phyloP scores from a whole-genome alignment of 2,329 filamentous ascomycete species.

The Alternaria atra region DNA sequence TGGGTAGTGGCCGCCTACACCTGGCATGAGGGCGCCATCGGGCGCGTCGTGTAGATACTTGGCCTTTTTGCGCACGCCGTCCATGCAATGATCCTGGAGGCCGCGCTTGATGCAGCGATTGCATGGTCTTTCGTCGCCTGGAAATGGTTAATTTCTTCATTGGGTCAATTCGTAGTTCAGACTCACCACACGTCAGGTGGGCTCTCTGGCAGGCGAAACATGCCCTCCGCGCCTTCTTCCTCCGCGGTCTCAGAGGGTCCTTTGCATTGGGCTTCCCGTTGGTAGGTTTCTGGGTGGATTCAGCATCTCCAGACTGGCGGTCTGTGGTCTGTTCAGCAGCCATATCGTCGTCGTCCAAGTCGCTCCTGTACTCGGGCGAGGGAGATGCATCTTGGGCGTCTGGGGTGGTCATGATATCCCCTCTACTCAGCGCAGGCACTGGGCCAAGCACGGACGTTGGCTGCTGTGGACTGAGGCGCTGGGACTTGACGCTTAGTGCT shows the following conservation, averaged over 20 bases:
- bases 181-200: constrained; percentile 97
- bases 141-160: constrained; percentile 12
- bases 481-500: constrained; percentile 53
- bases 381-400: constrained; percentile 58
- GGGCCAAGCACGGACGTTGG: constrained; percentile 40
- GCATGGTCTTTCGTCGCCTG: constrained; percentile 95
- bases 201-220: constrained; percentile 97
- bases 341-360: constrained; percentile 55
- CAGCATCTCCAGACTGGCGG: constrained; percentile 49
- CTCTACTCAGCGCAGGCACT: constrained; percentile 36
- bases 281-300: constrained; percentile 41
- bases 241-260: constrained; percentile 85
- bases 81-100: constrained; percentile 89
- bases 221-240: constrained; percentile 95
- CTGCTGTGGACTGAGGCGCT: constrained; percentile 46
- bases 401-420: constrained; percentile 60
- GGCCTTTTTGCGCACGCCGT: constrained; percentile 97
- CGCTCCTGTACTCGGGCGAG: constrained; percentile 57
- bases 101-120: constrained; percentile 93
- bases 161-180: not conserved
- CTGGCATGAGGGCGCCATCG: constrained; percentile 86
- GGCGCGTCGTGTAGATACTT: constrained; percentile 98
- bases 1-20: constrained; percentile 76
- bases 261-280: constrained; percentile 69
- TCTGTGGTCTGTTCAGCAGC: constrained; percentile 53